Percentiles rank a stretch among this genome's conserved stretches.
These are phyloP conservation scores for Xanthoconium separans DNA, from an alignment of 1,284 basidiomycete genomes.

Conservation along the genomic window DNA sequence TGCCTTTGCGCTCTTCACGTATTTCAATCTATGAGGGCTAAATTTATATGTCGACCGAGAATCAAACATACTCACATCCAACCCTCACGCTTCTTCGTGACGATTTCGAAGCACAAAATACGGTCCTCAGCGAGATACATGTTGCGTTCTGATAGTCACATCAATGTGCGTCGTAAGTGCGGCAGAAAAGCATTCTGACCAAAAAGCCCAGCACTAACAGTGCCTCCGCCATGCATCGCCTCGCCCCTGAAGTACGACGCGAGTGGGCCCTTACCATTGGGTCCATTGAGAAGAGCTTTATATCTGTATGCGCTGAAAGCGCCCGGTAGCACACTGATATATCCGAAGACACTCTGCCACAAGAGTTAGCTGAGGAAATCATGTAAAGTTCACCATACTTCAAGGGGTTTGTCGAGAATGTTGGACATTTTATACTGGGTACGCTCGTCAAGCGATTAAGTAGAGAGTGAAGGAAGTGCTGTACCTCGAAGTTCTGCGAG, in stretches of 20 bases:
- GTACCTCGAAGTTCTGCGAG: conserved; percentile 86
- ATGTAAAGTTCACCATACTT: conserved; percentile 42
- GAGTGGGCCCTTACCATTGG: conserved; percentile 84
- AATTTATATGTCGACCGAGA: conserved; percentile 4
- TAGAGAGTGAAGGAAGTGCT: not conserved
- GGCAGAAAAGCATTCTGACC: conserved; percentile 33
- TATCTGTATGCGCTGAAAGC: conserved; percentile 94
- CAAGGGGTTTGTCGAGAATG: conserved; percentile 89
- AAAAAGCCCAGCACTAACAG: conserved; percentile 67
- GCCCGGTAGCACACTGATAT: conserved; percentile 87
- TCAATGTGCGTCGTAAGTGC: conserved; percentile 8
- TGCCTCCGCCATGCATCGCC: conserved; percentile 71
- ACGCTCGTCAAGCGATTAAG: conserved; percentile 3
- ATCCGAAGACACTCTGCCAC: conserved; percentile 79
- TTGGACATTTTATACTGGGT: conserved; percentile 87
- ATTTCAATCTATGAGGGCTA: conserved; percentile 61
- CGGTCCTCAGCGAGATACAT: conserved; percentile 94
- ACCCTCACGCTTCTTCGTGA: conserved; percentile 85
- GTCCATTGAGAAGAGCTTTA: conserved; percentile 78
- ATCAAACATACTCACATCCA: conserved; percentile 61
- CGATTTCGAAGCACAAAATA: conserved; percentile 96
- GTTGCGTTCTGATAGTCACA: conserved; percentile 59
- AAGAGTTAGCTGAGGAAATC: not conserved
- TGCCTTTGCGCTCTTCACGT: conserved; percentile 90
- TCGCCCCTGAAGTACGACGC: conserved; percentile 91